Conservation (phyloP, 352 stramenopile genomes). For the Globisporangium cylindrosporum region DNA sequence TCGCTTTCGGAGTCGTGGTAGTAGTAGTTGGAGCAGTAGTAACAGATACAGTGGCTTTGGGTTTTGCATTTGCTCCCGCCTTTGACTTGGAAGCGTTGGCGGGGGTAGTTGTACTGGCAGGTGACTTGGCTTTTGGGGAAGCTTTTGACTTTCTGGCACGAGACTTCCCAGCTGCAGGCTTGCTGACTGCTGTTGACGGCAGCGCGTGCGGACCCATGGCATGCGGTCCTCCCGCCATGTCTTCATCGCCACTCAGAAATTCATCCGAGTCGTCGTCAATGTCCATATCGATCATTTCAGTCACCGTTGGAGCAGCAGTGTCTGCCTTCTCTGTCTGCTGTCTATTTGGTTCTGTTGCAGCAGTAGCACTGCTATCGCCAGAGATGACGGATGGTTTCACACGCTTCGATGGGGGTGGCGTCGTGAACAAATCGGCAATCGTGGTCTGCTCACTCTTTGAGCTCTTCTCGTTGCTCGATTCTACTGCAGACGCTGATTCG, state of each 20-base stretch:
- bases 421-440: constrained; percentile 15
- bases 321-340: not conserved
- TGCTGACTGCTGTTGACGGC: not conserved
- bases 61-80: constrained; percentile 3
- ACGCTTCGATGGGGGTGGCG: constrained; percentile 18
- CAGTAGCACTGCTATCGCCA: not conserved
- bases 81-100: not conserved
- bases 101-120: not conserved
- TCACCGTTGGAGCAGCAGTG: not conserved
- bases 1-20: not conserved
- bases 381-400: not conserved
- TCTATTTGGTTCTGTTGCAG: constrained; percentile 1
- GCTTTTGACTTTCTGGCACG: not conserved
- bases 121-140: not conserved
- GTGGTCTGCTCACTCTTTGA: not conserved
- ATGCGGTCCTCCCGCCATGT: constrained; percentile 8
- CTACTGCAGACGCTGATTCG: not conserved
- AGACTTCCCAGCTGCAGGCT: not conserved
- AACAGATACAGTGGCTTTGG: not conserved
- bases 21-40: not conserved
- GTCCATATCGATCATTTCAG: not conserved
- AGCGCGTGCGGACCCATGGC: not conserved
- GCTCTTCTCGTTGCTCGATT: not conserved
- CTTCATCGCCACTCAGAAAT: constrained; percentile 11
- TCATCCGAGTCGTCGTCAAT: constrained; percentile 11